Base-by-base conservation (phyloP, 2,329 filamentous ascomycete genomes). In the Phoma sp. region DNA sequence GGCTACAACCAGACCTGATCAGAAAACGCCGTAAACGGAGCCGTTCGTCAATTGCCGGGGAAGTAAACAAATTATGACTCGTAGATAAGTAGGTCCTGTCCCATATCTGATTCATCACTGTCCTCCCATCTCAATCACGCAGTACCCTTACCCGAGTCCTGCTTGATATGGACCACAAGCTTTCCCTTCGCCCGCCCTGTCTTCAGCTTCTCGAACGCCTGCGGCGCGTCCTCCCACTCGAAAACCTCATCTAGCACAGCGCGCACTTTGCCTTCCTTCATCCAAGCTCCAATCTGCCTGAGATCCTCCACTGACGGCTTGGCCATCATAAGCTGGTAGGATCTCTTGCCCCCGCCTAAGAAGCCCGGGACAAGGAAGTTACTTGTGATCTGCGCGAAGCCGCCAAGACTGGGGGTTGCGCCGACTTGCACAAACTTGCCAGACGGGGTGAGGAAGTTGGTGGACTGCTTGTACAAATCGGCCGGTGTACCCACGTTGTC, bases 161-260 rank as follows among this genome's bases (percentile, higher is more conserved):
- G 59, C 47, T 61, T 66, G 32, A 74, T 68, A 43, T 64, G 68
- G 8, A 80, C 61, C 3, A 89, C 77, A 58, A 89, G 72, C 74
- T 89, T 89, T 0, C 86, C 87, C 57, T 73, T 81, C 1, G 82
- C 77, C 30, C 80, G 77, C 0, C 82, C 81, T 0, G 75, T 81
- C 73, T 82, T 86, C 63, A 88, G 65, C 65, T 79, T 84, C 67
- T 81, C 79, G 70, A 83, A 86, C 2, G 85, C 86, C 64, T 81
- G 78, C 1, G 80, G 78, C 2, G 78, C 81, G 51, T 88, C 79
- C 40, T 84, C 82, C 65, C 85, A 83, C 9, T 77, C 73, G 62
- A 81, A 86, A 2, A 76, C 74, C 53, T 80, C 76, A 64, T 87
- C 86, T 38, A 88, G 71, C 0, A 85, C 77, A 1, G 79, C 69